phyloP scores from a whole-genome alignment of 2,329 filamentous ascomycete genomes.

The Ambrosiella xylebori region DNA sequence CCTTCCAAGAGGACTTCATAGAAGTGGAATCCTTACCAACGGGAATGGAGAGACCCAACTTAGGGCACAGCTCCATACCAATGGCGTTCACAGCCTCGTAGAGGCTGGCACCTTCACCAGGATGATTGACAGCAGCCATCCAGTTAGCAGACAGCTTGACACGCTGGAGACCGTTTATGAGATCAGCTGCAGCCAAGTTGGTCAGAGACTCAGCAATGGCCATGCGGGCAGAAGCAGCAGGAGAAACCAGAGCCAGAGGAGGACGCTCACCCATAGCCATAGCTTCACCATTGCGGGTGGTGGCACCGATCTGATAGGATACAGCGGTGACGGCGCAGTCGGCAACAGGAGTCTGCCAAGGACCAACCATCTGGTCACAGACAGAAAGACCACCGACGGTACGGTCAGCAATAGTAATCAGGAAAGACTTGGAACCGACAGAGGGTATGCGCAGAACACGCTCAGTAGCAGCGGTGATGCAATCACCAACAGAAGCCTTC shows the following conservation, averaged over 20 bases:
- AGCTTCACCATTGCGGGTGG: slow-evolving; percentile 70
- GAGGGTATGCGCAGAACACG: slow-evolving; percentile 71
- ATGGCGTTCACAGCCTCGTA: slow-evolving; percentile 91
- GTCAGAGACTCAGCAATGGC: slow-evolving; percentile 84
- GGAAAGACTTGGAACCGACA: slow-evolving; percentile 91
- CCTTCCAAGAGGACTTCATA: slow-evolving; percentile 95
- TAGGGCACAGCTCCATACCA: slow-evolving; percentile 78
- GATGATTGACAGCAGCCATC: slow-evolving; percentile 94
- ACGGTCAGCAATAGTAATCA: slow-evolving; percentile 91
- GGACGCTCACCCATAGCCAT: slow-evolving; percentile 96
- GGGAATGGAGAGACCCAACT: slow-evolving; percentile 81
- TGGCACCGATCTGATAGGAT: slow-evolving; percentile 48
- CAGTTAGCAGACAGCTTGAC: slow-evolving; percentile 91
- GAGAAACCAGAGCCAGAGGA: slow-evolving; percentile 71
- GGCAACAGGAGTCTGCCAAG: slow-evolving; percentile 86
- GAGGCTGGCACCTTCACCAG: slow-evolving; percentile 77
- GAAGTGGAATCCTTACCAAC: slow-evolving; percentile 97
- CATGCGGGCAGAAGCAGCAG: slow-evolving; percentile 86
- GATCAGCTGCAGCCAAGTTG: slow-evolving; percentile 69
- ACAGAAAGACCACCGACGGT: slow-evolving; percentile 78
- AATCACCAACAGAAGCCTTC: slow-evolving; percentile 32
- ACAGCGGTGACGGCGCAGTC: slow-evolving; percentile 88
- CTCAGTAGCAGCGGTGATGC: slow-evolving; percentile 50
- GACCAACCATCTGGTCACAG: slow-evolving; percentile 88
- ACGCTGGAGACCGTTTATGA: slow-evolving; percentile 54